phyloP scores from a whole-genome alignment of 2,329 filamentous ascomycete species.

The Coniochaeta ligniaria region DNA sequence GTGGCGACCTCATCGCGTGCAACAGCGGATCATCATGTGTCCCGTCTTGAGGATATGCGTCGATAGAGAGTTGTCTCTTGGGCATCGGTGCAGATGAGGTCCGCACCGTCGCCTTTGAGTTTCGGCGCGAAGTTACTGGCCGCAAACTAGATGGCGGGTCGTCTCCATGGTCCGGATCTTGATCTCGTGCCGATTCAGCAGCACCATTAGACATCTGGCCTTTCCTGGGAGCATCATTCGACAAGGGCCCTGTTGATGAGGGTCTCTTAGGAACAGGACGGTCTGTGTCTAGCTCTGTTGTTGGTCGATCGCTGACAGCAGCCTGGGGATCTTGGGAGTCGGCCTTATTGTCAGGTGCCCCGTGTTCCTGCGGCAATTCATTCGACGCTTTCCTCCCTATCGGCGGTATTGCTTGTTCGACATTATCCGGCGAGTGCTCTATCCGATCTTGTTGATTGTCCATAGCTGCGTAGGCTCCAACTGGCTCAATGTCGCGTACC shows the following conservation, averaged over 20 bases:
- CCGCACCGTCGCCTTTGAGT: conserved; percentile 25
- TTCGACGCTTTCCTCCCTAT: neutral
- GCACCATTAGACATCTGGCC: conserved; percentile 4
- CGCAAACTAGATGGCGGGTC: conserved; percentile 6
- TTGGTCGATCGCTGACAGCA: neutral
- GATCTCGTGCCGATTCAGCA: conserved; percentile 6
- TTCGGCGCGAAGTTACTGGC: conserved; percentile 17
- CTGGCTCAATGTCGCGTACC: conserved; percentile 18
- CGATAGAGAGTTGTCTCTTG: conserved; percentile 24
- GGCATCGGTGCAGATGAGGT: conserved; percentile 19
- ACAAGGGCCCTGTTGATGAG: neutral
- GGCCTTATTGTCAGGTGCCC: neutral
- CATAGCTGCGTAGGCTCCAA: neutral
- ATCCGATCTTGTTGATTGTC: neutral
- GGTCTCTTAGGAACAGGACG: neutral
- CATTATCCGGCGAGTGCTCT: neutral
- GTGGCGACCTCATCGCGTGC: conserved; percentile 20
- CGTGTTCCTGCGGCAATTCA: neutral
- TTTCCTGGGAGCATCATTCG: neutral
- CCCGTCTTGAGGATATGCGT: conserved; percentile 20
- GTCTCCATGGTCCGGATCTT: conserved; percentile 3
- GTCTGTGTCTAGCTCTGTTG: neutral
- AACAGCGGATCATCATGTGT: conserved; percentile 20
- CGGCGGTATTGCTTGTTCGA: neutral
- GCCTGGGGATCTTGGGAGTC: neutral